Evolutionary conservation across 257 asterid species (phyloP), one percentile per base, ranked within the genome.

Genomic region (Leonotis leonurus): DNA sequence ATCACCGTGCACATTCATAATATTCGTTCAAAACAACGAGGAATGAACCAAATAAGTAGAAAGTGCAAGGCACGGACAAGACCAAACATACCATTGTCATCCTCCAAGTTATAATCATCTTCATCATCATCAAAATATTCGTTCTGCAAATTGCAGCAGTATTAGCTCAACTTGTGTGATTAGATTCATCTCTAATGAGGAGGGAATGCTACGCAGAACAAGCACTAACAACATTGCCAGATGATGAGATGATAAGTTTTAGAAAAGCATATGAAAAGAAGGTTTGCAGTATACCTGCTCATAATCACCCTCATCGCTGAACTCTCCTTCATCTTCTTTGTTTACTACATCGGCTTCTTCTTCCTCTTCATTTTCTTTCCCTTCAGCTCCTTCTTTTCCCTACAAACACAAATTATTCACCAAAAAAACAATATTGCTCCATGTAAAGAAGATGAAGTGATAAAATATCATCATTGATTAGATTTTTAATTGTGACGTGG

Each of bases 111-210:
- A 67, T 8, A 84, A 66, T 84, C 95, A 43, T 82, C 94, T 66
- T 86, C 95, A 67, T 89, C 96, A 9, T 89, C 96, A 33, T 89
- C 95, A 69, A 65, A 83, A 70, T 80, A 72, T 67, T 65, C 74
- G 49, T 55, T 65, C 91, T 85, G 87, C 40, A 65, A 16, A 62
- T 41, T 18, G 44, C 40, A 21, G n/a, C 29, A 16, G 32, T 60
- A 48, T 67, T 37, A 60, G 70, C 50, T 21, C 27, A 35, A 41
- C 22, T 6, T 29, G 21, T 3, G 14, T 35, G 46, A 53, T 51
- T 71, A 25, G 8, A 32, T 10, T 32, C 18, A 4, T 35, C 21
- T 59, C 0, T 9, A 27, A 58, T 17, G 29, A 46, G 18, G 6
- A n/a, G 35, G n/a, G 13, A 46, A 30, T 9, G 30, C 29, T 3